Evolutionary conservation across 768 basidiomycete genomes (phyloP), one percentile per base, ranked within the genome.

Genomic region (Mycena haematopus): DNA sequence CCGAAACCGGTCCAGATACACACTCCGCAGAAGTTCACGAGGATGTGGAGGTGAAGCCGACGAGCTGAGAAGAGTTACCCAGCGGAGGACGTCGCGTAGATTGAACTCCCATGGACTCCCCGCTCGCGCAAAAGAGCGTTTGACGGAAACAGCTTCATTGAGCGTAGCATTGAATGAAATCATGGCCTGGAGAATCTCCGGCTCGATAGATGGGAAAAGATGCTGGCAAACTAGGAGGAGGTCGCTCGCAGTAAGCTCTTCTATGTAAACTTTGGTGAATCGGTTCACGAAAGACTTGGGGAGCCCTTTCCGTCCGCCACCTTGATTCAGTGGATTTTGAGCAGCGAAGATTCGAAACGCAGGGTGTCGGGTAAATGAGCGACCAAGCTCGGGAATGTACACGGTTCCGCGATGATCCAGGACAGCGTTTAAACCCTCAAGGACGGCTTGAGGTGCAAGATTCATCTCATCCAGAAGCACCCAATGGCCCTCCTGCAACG

Each of bases 401-500:
- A 97, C 94, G 1, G 90, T 87, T 29, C 97, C 96, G 54, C 97
- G 88, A 75, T 99, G 96, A 75, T 99, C 97, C 31, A 99, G 78
- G 11, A 96, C 87, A 1, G 97, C 95, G 71, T 99, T 99, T 42
- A 99, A 84, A 29, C 97, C 97, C 77, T 99, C 97, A 2, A 99
- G 85, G 6, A 99, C 90, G 0, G 97, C 90, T 71, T 99, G 96
- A 31, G 96, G 93, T 0, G 96, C 96, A 40, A 99, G 83, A 72
- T 99, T 99, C 97, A 99, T 99, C 74, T 99, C 97, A 72, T 99
- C 97, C 11, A 99, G 84, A 7, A 99, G 85, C 6, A 99, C 96
- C 97, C 97, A 99, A 62, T 93, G 88, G 0, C 97, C 97, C n/a
- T 91, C 84, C 72, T 97, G 95, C 76, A 99, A 77, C 1, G 97